These are phyloP conservation scores for Thecaphora thlaspeos DNA, from an alignment of 1,284 basidiomycete genomes.

Conservation along the genomic window DNA sequence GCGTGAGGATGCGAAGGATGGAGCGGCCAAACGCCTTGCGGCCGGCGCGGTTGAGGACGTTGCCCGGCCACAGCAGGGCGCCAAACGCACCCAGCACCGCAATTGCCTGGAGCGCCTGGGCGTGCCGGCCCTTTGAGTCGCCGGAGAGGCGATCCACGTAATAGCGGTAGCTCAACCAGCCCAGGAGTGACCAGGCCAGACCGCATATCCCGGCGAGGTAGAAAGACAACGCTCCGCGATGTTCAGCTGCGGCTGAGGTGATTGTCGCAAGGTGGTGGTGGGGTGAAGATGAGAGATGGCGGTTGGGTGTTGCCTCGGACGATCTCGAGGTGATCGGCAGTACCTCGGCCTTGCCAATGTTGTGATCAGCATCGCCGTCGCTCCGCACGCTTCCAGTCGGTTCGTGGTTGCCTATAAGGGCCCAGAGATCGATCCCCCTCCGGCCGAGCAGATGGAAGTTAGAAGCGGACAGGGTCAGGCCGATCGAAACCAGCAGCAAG, in stretches of 20 bases:
- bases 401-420: conserved; percentile 9
- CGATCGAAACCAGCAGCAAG: conserved; percentile 45
- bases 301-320: not conserved
- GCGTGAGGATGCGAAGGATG: conserved; percentile 71
- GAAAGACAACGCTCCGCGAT: conserved; percentile 7
- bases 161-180: conserved; percentile 47
- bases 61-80: conserved; percentile 43
- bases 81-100: conserved; percentile 29
- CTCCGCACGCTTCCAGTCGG: too few relatives aligned
- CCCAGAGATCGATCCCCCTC: conserved; percentile 47
- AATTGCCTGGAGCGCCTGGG: conserved; percentile 48
- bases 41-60: conserved; percentile 30
- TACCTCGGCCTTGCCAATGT: not conserved
- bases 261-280: not conserved
- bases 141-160: conserved; percentile 38
- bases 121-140: conserved; percentile 39
- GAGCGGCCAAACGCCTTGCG: conserved; percentile 30
- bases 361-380: conserved; percentile 15
- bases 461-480: conserved; percentile 42
- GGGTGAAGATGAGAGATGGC: not conserved
- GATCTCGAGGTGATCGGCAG: not conserved
- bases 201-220: conserved; percentile 29
- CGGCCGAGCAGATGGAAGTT: conserved; percentile 33
- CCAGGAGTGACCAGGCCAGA: conserved; percentile 33
- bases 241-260: not conserved